Conservation (phyloP, 2,329 filamentous ascomycete species). For the Setomelanomma holmii region DNA sequence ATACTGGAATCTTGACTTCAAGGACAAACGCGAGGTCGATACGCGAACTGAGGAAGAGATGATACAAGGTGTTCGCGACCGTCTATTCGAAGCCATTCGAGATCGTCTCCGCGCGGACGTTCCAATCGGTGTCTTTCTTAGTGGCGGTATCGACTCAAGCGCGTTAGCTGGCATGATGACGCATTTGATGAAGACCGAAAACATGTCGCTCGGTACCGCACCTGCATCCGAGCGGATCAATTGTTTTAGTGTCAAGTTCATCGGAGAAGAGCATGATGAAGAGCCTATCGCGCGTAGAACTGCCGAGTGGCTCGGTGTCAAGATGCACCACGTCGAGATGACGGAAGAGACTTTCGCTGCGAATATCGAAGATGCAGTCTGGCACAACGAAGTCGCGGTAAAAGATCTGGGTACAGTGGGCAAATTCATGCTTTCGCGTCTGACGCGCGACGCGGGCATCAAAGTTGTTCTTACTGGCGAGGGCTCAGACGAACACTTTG, state of each 20-base stretch:
- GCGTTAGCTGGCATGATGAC: slow-evolving; percentile 64
- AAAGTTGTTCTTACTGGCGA: slow-evolving; percentile 64
- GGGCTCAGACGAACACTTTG: slow-evolving; percentile 63
- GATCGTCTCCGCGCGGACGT: slow-evolving; percentile 64
- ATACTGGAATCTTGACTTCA: slow-evolving; percentile 64
- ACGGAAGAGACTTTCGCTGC: slow-evolving; percentile 54
- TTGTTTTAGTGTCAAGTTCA: slow-evolving; percentile 63
- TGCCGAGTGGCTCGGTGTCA: slow-evolving; percentile 57
- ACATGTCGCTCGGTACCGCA: slow-evolving; percentile 54
- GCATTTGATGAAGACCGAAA: slow-evolving; percentile 53
- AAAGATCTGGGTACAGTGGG: slow-evolving; percentile 62
- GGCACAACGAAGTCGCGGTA: slow-evolving; percentile 55
- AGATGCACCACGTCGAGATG: slow-evolving; percentile 48
- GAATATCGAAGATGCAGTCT: slow-evolving; percentile 55
- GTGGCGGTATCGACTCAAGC: slow-evolving; percentile 66
- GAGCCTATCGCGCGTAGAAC: slow-evolving; percentile 54
- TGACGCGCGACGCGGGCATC: slow-evolving; percentile 55
- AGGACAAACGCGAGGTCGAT: slow-evolving; percentile 57
- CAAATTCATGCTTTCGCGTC: slow-evolving; percentile 58
- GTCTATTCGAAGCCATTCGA: slow-evolving; percentile 60
- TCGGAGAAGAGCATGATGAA: slow-evolving; percentile 53
- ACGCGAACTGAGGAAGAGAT: slow-evolving; percentile 59
- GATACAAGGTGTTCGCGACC: slow-evolving; percentile 57
- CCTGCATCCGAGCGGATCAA: slow-evolving; percentile 35
- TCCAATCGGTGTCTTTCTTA: slow-evolving; percentile 63